Base-by-base conservation (phyloP, 495 filamentous ascomycete genomes). In the Amphirosellinia nigrospora region DNA sequence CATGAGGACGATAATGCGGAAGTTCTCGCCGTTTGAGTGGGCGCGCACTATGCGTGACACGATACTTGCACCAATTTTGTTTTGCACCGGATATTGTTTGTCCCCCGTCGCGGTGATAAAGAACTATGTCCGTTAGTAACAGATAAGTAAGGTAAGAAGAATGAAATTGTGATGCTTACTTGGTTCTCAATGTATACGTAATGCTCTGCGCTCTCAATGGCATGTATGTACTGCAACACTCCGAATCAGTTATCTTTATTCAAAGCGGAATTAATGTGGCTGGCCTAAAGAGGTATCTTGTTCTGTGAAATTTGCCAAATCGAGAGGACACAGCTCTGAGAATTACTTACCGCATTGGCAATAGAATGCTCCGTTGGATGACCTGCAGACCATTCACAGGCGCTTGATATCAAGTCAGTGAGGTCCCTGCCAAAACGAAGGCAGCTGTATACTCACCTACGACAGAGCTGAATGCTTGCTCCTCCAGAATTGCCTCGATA, bases 141-240 rank as follows among this genome's bases (percentile, higher is more conserved):
- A n/a, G 23, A 8, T 43, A 6, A 16, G 3, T 19, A 9, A 45
- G 8, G n/a, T 0, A 21, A n/a, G n/a, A 5, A 13, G 21, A 34
- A 32, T 19, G 21, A 36, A 36, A 46, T 9, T 23, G 19, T 59
- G 30, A 8, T 21, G 45, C 75, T 21, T 61, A 82, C 82, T 78
- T 98, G 94, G 73, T 98, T 98, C 81, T 98, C 94, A 21, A 98
- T 97, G 79, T 97, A 98, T 45, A 98, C 80, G 73, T 93, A 97
- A 78, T 97, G 92, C 77, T 91, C 79, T 50, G 92, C 93, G 71
- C 92, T 90, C 28, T 83, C 85, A 76, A 98, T 97, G 39, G 91
- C 86, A 61, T 93, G 87, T 45, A 91, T 90, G 71, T 98, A 98
- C 16, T 45, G 4, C 3, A 45, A 45, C 4, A 45, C 3, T 45